Evolutionary conservation across 2,329 filamentous ascomycete genomes (phyloP).

Genomic region (Ophiocordyceps polyrhachis-furcata): DNA sequence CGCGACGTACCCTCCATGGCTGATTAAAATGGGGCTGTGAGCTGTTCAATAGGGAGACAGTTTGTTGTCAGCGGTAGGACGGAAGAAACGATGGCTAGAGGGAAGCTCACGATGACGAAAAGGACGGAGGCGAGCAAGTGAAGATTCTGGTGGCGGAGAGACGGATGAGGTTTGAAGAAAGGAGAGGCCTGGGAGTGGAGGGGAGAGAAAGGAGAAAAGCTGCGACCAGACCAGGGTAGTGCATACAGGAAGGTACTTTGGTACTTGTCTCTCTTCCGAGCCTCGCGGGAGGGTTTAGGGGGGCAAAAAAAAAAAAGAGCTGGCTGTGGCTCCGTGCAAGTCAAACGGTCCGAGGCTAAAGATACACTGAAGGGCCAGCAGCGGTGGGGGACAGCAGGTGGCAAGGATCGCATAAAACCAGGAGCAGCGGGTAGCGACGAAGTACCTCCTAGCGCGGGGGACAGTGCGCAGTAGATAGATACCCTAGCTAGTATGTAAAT

Average conservation of each 20-base stretch:
- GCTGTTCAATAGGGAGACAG: constrained; percentile 9
- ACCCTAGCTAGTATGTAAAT: too few species aligned
- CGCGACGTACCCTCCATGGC: constrained; percentile 35
- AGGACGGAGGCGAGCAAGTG: constrained; percentile 6
- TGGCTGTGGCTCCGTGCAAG: background rate
- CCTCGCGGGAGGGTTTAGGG: too few species aligned
- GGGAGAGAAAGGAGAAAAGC: constrained; percentile 12
- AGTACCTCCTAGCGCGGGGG: background rate
- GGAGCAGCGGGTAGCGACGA: background rate
- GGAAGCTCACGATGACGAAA: constrained; percentile 3
- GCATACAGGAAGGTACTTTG: background rate
- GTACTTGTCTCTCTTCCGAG: background rate
- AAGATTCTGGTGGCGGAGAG: constrained; percentile 5
- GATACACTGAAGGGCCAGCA: background rate
- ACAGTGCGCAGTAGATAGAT: background rate
- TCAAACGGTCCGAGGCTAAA: background rate
- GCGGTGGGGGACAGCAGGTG: too few species aligned
- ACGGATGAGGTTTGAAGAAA: constrained; percentile 11
- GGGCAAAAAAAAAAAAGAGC: background rate
- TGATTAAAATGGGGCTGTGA: constrained; percentile 22
- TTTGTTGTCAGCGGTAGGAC: constrained; percentile 1
- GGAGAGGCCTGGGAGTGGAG: constrained; percentile 12
- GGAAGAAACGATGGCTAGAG: background rate
- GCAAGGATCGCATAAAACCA: too few species aligned
- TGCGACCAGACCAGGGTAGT: background rate